These are phyloP conservation scores for Phytophthora syringae DNA, from an alignment of 352 stramenopile genomes.

Conservation along the genomic window DNA sequence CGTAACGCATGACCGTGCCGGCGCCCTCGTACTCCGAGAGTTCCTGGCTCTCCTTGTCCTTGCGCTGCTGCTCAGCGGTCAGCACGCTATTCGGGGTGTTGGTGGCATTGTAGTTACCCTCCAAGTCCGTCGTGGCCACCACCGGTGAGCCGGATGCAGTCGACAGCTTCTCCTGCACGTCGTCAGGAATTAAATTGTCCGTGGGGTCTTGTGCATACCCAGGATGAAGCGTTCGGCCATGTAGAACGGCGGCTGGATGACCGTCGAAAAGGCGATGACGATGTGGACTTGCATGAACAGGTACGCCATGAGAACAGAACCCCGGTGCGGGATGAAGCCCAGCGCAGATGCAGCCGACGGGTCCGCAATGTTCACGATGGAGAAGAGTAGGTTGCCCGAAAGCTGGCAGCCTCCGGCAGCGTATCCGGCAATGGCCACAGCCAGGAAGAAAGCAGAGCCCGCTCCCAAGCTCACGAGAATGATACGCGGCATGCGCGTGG, in stretches of 20 bases:
- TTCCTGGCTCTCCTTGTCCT: constrained; percentile 31
- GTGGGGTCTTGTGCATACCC: constrained; percentile 40
- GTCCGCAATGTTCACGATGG: constrained; percentile 29
- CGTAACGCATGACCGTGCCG: constrained; percentile 28
- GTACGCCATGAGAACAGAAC: constrained; percentile 35
- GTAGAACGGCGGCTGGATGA: constrained; percentile 48
- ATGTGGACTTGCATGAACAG: constrained; percentile 46
- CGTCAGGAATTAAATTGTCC: constrained; percentile 5
- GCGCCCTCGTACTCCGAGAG: constrained; percentile 25
- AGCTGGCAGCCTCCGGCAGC: constrained; percentile 44
- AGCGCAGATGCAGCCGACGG: constrained; percentile 22
- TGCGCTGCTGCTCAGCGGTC: constrained; percentile 12
- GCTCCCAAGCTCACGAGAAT: constrained; percentile 43
- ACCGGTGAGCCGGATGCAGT: constrained; percentile 22
- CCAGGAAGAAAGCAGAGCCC: constrained; percentile 44
- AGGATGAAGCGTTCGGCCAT: constrained; percentile 46
- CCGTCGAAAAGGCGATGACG: constrained; percentile 49
- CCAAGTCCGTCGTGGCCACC: constrained; percentile 22
- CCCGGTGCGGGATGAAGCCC: constrained; percentile 35
- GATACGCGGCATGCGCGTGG: constrained; percentile 47
- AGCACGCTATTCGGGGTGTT: constrained; percentile 10
- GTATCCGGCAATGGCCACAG: constrained; percentile 41
- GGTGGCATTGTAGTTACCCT: constrained; percentile 34
- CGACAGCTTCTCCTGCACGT: constrained; percentile 30
- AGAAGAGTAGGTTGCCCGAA: constrained; percentile 37